Evolutionary conservation across 306 rosid species (phyloP), one percentile per base, ranked within the genome.

Genomic region (Cucurbita maxima): DNA sequence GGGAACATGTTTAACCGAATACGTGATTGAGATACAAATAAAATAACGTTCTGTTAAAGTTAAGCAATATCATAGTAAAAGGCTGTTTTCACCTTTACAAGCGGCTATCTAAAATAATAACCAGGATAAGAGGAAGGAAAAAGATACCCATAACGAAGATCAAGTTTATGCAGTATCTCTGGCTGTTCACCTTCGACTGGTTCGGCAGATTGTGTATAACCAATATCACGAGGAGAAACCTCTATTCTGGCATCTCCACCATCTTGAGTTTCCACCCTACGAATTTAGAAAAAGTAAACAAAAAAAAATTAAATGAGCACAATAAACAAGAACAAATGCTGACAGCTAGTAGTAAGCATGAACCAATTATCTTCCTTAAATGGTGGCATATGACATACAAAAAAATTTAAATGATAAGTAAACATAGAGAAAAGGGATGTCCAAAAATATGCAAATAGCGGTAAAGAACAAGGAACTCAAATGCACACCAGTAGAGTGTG

Each of bases 201-300:
- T 77, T 94, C 95, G 72, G 96, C 97, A 61, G 92, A 79, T 84
- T 94, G 91, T 81, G 91, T 83, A 66, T 89, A 91, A 78, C 91
- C 19, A 76, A 94, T 86, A 80, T 94, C 99, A 84, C 99, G 96
- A 37, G 99, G 99, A 82, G 95, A 90, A 84, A 82, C 84, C 77
- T 91, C 99, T 74, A 94, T 86, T 83, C 87, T 94, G 13, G 99
- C 95, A 82, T 94, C 96, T 72, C 99, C 97, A 76, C 88, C 97
- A 83, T 94, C 99, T 81, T 94, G 97, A 54, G 99, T 89, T 84
- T 94, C 99, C 75, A 82, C 96, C 99, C 99, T 94, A 78, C 72
- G 74, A 78, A 41, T 61, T 81, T 77, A 83, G 82, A 83, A 62
- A 60, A 76, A 25, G 48, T 54, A 73, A 72, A 75, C 57, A 81